Conservation (phyloP, 23 red algal species). For the Rhodosorus marinus region DNA sequence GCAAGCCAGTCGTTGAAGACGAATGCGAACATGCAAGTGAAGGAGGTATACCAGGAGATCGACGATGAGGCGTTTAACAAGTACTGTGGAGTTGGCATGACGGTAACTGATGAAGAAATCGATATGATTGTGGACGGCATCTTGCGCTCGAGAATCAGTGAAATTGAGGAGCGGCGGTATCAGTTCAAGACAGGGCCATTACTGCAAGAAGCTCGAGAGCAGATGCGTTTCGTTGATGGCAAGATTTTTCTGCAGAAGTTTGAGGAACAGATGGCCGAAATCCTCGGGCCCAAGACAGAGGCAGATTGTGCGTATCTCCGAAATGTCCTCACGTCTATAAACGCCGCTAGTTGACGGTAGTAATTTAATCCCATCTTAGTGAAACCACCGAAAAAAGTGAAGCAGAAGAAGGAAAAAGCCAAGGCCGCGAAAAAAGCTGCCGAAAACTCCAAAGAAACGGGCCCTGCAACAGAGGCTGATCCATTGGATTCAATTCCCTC, state of each 20-base stretch:
- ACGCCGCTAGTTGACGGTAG: no score
- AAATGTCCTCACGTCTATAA: no score
- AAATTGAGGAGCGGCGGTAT: not conserved
- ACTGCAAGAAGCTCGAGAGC: no score
- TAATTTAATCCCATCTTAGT: not conserved
- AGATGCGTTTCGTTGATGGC: conserved; percentile 17
- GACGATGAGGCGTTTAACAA: not conserved
- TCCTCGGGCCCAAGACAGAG: conserved; percentile 72
- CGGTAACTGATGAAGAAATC: not conserved
- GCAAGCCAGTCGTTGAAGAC: not conserved
- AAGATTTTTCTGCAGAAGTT: conserved; percentile 59
- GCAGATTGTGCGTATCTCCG: conserved; percentile 34
- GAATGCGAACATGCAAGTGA: no score
- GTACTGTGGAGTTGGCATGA: not conserved
- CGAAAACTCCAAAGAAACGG: not conserved
- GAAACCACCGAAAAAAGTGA: conserved; percentile 39
- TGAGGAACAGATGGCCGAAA: conserved; percentile 19
- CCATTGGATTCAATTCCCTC: conserved; percentile 62
- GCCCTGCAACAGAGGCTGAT: conserved; percentile 10
- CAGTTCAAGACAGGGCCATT: not conserved
- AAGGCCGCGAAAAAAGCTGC: not conserved
- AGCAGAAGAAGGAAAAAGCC: conserved; percentile 16
- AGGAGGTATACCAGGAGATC: not conserved
- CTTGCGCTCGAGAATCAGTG: not conserved
- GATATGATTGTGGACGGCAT: not conserved